Conservation (phyloP, 257 asterid species). For the Salvia hispanica region DNA sequence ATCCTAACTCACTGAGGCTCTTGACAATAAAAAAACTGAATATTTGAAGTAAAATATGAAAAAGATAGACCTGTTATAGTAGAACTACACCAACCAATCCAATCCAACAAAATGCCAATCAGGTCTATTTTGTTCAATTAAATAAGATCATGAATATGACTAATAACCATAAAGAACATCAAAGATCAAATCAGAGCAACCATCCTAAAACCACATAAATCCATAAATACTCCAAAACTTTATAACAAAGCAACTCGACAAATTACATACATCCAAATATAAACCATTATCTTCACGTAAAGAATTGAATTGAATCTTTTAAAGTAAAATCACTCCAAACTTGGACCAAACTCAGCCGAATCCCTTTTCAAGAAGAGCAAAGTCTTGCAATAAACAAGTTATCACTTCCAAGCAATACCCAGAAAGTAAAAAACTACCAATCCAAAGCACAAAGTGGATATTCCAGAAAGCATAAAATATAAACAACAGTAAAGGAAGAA, state of each 20-base stretch:
- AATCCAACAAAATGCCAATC: constrained; percentile 24
- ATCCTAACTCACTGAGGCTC: constrained; percentile 12
- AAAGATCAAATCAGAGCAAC: constrained; percentile 16
- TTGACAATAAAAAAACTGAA: constrained; percentile 20
- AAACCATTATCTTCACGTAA: constrained; percentile 37
- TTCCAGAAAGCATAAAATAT: constrained; percentile 7
- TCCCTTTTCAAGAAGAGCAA: constrained; percentile 23
- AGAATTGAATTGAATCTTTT: constrained; percentile 32
- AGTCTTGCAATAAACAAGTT: constrained; percentile 34
- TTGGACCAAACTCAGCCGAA: constrained; percentile 26
- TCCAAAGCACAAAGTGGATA: constrained; percentile 39
- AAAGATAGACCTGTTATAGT: constrained; percentile 6
- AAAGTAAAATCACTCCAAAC: constrained; percentile 32
- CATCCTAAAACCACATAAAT: constrained; percentile 27
- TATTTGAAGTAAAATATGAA: not conserved
- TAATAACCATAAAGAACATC: constrained; percentile 11
- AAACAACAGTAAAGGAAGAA: constrained; percentile 25
- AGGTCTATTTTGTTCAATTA: not conserved
- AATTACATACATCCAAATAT: constrained; percentile 23
- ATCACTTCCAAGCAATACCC: constrained; percentile 38
- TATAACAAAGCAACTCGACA: constrained; percentile 28
- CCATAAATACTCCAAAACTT: constrained; percentile 27
- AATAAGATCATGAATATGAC: constrained; percentile 27
- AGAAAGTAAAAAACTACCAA: constrained; percentile 34
- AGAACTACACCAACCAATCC: not conserved